Percentiles rank a stretch among this genome's conserved stretches.
Conservation (phyloP, 768 basidiomycete genomes). For the Pholiota conissans region DNA sequence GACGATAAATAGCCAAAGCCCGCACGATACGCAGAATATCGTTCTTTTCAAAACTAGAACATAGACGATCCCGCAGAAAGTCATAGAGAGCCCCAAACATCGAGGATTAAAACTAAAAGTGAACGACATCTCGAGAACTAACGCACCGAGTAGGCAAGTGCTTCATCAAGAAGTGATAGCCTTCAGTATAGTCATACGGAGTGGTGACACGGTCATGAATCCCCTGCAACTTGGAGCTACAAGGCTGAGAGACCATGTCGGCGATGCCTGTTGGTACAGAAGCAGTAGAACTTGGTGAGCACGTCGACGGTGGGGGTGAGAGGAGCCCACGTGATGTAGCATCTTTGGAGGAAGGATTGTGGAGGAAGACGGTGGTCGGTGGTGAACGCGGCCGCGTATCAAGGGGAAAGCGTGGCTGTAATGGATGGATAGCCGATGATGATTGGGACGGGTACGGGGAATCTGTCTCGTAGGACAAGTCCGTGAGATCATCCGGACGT, state of each 20-base stretch:
- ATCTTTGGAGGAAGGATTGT: constrained; percentile 30
- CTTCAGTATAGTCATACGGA: constrained; percentile 94
- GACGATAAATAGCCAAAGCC: constrained; percentile 91
- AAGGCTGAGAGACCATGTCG: constrained; percentile 30
- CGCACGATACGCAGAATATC: constrained; percentile 94
- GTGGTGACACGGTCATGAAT: constrained; percentile 66
- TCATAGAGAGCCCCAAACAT: constrained; percentile 18
- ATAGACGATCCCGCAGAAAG: constrained; percentile 17
- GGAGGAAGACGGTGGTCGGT: constrained; percentile 32
- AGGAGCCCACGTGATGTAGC: constrained; percentile 30
- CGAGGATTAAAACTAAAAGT: not conserved
- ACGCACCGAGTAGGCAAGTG: constrained; percentile 82
- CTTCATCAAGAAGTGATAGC: constrained; percentile 96
- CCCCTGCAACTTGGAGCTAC: constrained; percentile 48
- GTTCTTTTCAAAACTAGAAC: constrained; percentile 86
- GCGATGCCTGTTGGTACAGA: constrained; percentile 39
- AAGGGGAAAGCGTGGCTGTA: constrained; percentile 55
- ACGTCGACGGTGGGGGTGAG: constrained; percentile 39
- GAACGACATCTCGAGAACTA: constrained; percentile 17
- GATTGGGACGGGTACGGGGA: constrained; percentile 31
- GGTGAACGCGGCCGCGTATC: constrained; percentile 43
- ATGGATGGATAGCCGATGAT: constrained; percentile 38
- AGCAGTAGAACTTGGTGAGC: constrained; percentile 39
- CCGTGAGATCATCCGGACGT: constrained; percentile 35
- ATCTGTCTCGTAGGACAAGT: constrained; percentile 35